Base-by-base conservation (phyloP, 2,329 filamentous ascomycete genomes). In the Pseudocercospora eumusae region DNA sequence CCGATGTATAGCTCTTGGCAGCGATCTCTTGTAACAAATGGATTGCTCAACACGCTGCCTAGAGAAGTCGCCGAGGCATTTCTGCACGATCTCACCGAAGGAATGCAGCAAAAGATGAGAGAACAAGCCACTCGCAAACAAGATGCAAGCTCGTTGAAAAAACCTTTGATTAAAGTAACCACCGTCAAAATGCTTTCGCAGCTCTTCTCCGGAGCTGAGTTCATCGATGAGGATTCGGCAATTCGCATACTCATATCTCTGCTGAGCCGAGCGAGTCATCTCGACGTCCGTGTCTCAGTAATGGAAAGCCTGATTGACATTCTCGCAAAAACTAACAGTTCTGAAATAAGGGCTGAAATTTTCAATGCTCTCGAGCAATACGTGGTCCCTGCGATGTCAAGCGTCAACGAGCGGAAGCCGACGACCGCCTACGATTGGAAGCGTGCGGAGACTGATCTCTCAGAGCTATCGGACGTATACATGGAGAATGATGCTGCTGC, bases 101-200 rank as follows among this genome's bases (percentile, higher is more conserved):
- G 67, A 1, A 74, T 79, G 25, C 62, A 71, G n/a, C 49, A 65
- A 9, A 72, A 65, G 56, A 55, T 76, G 1, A 62, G 71, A 50
- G 62, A 72, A 40, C 69, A 73, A 59, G 44, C 65, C 2, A 63
- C 64, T 45, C 56, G 42, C 42, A 64, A 36, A 15, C 21, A 53
- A 21, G 61, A 68, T 18, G 42, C 55, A 2, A 36, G 54, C 28
- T 47, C 59, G 15, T 25, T 55, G 4, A 36, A 56, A n/a, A 57
- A n/a, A 23, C 61, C 71, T 0, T 61, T 66, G 15, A 64, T 79
- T 52, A 80, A 80, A 58, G 67, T 80, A 3, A 79, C 77, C 0
- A 80, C 78, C 1, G 71, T 78, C 50, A 80, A 81, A 56, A 69
- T 76, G 45, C 70, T 81, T 0, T 76, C 77, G 1, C 73, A 79